Evolutionary conservation across 2,329 filamentous ascomycete genomes (phyloP).

Genomic region (Epichloe typhina): DNA sequence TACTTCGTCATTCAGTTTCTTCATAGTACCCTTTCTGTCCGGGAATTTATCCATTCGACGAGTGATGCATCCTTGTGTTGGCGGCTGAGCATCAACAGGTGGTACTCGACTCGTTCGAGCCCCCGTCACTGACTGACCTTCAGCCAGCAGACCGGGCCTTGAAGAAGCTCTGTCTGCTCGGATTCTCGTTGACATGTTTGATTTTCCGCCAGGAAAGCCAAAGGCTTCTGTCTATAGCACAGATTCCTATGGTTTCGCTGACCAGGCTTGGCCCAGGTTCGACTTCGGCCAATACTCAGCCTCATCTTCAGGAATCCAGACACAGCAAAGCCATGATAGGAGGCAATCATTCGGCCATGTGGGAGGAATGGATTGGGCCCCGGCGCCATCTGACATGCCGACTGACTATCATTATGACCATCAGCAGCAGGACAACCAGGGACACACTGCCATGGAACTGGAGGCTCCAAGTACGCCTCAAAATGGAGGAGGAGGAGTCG

Average conservation of each 20-base stretch:
- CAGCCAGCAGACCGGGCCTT: conserved; percentile 21
- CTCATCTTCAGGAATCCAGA: conserved; percentile 11
- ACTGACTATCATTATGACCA: conserved; percentile 15
- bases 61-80: conserved; percentile 24
- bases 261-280: conserved; percentile 21
- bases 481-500: conserved; percentile 14
- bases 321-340: conserved; percentile 14
- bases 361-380: conserved; percentile 26
- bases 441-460: conserved; percentile 15
- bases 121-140: conserved; percentile 22
- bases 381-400: conserved; percentile 17
- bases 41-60: conserved; percentile 18
- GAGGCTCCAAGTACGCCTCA: conserved; percentile 14
- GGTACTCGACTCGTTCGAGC: conserved; percentile 26
- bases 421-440: conserved; percentile 3
- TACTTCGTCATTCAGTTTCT: conserved; percentile 18
- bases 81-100: conserved; percentile 22
- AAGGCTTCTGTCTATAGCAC: conserved; percentile 17
- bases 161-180: conserved; percentile 17
- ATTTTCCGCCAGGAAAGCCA: conserved; percentile 20
- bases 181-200: conserved; percentile 24
- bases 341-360: conserved; percentile 15
- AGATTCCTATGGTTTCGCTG: conserved; percentile 18
- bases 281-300: conserved; percentile 14
- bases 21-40: conserved; percentile 18